Evolutionary conservation across 441 rosid species (phyloP).

Genomic region (Sinapis alba): DNA sequence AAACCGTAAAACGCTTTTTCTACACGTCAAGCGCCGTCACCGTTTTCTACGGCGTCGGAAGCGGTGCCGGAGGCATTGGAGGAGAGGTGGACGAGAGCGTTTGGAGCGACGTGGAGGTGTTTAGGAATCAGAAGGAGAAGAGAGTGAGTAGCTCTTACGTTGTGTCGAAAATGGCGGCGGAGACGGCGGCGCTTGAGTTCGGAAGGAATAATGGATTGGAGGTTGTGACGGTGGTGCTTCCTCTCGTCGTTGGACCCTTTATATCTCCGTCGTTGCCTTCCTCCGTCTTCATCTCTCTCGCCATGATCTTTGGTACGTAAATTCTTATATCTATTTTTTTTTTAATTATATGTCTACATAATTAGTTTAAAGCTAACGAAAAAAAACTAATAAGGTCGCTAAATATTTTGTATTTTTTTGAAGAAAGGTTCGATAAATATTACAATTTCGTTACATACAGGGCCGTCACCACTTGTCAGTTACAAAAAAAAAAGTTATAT

Average conservation of each 20-base stretch:
- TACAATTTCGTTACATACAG: not conserved
- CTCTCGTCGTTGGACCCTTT: slow-evolving; percentile 59
- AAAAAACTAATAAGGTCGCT: not conserved
- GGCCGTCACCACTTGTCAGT: too few relatives aligned
- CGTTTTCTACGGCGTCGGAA: slow-evolving; percentile 34
- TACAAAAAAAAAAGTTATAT: too few relatives aligned
- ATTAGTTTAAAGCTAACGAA: not conserved
- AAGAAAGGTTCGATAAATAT: not conserved
- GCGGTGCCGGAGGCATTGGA: slow-evolving; percentile 5
- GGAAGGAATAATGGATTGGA: slow-evolving; percentile 49
- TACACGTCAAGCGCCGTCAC: slow-evolving; percentile 53
- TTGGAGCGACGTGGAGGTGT: slow-evolving; percentile 54
- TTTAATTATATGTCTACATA: not conserved
- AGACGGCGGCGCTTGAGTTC: slow-evolving; percentile 49
- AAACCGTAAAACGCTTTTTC: slow-evolving; percentile 47
- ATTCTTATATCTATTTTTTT: not conserved
- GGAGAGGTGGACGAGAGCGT: slow-evolving; percentile 50
- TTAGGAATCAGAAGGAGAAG: slow-evolving; percentile 31
- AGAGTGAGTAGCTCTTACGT: slow-evolving; percentile 34
- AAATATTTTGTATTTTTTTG: too few relatives aligned
- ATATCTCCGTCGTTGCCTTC: slow-evolving; percentile 49
- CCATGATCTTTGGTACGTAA: slow-evolving; percentile 43
- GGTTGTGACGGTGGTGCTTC: slow-evolving; percentile 48
- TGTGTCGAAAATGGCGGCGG: slow-evolving; percentile 52
- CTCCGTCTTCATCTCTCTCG: slow-evolving; percentile 41